Conservation (phyloP, 768 basidiomycete species). For the Gautieria morchelliformis region DNA sequence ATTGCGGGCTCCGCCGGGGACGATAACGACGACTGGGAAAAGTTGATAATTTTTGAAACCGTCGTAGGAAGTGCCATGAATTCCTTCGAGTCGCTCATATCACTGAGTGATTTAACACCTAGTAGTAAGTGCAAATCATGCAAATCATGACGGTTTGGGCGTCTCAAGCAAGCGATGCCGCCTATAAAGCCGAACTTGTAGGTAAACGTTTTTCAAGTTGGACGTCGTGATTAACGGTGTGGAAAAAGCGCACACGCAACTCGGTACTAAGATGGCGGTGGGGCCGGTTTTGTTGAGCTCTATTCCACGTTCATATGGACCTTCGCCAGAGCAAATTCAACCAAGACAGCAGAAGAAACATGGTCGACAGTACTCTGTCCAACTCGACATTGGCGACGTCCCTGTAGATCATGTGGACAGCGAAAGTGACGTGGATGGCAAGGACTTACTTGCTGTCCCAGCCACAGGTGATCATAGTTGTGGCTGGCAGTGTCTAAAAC, state of each 20-base stretch:
- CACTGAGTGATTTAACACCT: too few species aligned
- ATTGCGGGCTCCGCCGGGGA: too few species aligned
- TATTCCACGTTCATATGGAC: neutral
- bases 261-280: neutral
- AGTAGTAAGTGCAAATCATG: too few species aligned
- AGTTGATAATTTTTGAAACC: too few species aligned
- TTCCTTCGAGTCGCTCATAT: too few species aligned
- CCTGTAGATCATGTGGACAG: neutral
- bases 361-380: conserved; percentile 1
- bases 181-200: too few species aligned
- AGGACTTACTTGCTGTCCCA: neutral
- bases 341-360: neutral
- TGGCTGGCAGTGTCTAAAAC: neutral
- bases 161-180: too few species aligned
- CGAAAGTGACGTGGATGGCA: neutral
- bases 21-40: too few species aligned
- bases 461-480: neutral
- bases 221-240: neutral
- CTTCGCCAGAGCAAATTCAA: neutral
- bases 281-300: neutral
- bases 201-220: too few species aligned
- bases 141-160: too few species aligned
- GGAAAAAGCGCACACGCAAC: neutral
- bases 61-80: too few species aligned
- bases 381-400: neutral